Evolutionary conservation across 257 asterid species (phyloP).

Genomic region (Sherardia arvensis): DNA sequence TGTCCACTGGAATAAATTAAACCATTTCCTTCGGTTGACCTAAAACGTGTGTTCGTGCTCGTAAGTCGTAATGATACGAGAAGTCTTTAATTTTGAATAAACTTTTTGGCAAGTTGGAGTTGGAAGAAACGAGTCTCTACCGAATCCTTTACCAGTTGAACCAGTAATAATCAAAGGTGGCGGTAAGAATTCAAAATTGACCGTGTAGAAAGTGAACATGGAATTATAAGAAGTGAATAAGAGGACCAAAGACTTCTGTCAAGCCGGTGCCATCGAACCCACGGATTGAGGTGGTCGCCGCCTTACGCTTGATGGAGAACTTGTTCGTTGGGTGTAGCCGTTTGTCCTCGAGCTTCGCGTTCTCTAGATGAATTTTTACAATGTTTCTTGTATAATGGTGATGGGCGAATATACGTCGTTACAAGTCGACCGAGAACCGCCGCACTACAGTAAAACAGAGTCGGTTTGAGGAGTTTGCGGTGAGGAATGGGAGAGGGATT

Average conservation of each 20-base stretch:
- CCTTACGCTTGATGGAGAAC: too few species aligned
- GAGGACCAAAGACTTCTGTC: background rate
- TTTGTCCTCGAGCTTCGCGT: too few species aligned
- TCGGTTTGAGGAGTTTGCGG: too few species aligned
- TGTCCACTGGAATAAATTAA: too few species aligned
- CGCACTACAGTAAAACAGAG: too few species aligned
- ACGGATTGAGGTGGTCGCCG: too few species aligned
- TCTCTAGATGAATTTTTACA: too few species aligned
- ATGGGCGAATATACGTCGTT: too few species aligned
- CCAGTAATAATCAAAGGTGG: background rate
- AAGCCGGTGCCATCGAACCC: background rate
- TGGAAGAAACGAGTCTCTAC: background rate
- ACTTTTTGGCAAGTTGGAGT: background rate
- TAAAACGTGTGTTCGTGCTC: background rate
- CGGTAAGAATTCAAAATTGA: background rate
- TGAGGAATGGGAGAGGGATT: too few species aligned
- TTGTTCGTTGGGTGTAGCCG: too few species aligned
- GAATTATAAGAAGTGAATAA: background rate
- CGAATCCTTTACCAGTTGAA: background rate
- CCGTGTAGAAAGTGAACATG: background rate
- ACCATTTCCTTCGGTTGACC: background rate
- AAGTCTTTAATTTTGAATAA: background rate
- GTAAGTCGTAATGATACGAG: background rate
- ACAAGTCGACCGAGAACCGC: too few species aligned
- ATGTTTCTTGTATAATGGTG: too few species aligned